Evolutionary conservation across 2,329 filamentous ascomycete species (phyloP).

Genomic region (Colletotrichum sp.): DNA sequence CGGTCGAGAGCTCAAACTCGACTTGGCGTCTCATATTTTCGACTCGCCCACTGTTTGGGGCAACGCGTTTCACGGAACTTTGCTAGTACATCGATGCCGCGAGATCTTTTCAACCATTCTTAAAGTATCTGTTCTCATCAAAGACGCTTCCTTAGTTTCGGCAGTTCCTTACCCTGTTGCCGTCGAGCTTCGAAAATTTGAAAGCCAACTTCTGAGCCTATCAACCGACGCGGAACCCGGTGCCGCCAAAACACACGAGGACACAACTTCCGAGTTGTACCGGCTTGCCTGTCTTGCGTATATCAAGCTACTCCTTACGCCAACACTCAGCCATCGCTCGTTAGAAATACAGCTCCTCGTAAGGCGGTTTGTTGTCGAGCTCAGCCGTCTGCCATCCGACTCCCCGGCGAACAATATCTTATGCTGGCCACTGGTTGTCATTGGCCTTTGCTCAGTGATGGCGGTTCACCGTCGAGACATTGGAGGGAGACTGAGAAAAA

Average conservation of each 20-base stretch:
- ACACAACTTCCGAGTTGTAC: background rate
- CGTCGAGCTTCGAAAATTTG: background rate
- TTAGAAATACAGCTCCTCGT: background rate
- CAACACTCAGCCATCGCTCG: background rate
- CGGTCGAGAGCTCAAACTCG: background rate
- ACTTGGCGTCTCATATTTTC: background rate
- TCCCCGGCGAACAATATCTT: background rate
- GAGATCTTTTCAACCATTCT: background rate
- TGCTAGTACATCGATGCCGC: background rate
- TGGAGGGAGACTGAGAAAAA: background rate
- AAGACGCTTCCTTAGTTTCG: background rate
- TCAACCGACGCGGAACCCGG: background rate
- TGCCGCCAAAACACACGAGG: background rate
- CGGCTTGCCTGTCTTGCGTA: background rate
- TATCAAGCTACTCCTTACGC: background rate
- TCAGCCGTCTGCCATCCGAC: background rate
- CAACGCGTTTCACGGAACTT: background rate
- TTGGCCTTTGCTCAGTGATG: background rate
- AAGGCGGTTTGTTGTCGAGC: background rate
- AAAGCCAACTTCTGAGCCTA: background rate
- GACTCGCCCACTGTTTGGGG: background rate
- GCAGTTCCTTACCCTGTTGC: background rate
- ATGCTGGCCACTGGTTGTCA: background rate
- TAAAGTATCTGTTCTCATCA: background rate
- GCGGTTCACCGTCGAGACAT: background rate